Percentiles rank a stretch among this genome's conserved stretches.
Evolutionary conservation across 2,329 filamentous ascomycete species (phyloP).

Genomic region (Elsinoe arachidis): DNA sequence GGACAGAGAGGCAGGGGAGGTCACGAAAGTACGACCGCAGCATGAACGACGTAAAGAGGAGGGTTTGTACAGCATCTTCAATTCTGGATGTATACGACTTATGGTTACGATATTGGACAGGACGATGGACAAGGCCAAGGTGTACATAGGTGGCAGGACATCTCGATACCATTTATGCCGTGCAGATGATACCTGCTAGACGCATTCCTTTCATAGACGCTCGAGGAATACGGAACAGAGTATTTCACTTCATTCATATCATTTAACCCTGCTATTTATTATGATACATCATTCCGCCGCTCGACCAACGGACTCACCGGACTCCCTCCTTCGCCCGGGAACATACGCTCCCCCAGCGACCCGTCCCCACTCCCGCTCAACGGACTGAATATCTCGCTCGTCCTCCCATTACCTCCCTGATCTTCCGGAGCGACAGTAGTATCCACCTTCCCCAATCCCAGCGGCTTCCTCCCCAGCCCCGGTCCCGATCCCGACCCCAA

Average conservation of each 20-base stretch:
- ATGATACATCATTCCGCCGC: not conserved
- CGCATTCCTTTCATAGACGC: not conserved
- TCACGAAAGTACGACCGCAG: not conserved
- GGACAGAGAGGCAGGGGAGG: not conserved
- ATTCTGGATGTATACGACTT: not conserved
- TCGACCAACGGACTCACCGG: not conserved
- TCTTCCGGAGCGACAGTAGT: no score
- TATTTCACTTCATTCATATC: not conserved
- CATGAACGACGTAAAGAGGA: not conserved
- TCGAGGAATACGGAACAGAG: slow-evolving; percentile 10
- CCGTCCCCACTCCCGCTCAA: not conserved
- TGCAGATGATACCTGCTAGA: not conserved
- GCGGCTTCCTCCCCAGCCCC: not conserved
- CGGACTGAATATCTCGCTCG: not conserved
- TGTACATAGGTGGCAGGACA: not conserved
- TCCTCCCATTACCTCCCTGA: not conserved
- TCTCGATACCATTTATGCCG: no score
- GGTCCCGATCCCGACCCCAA: not conserved
- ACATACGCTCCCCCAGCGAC: not conserved
- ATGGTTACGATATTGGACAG: not conserved
- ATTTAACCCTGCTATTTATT: not conserved
- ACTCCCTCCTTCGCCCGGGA: not conserved
- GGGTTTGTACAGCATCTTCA: not conserved
- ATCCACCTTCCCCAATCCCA: not conserved
- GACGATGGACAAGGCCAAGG: not conserved